These are phyloP conservation scores for Nematocida parisii DNA, from an alignment of 371 early-diverging fungal species.

Conservation along the genomic window DNA sequence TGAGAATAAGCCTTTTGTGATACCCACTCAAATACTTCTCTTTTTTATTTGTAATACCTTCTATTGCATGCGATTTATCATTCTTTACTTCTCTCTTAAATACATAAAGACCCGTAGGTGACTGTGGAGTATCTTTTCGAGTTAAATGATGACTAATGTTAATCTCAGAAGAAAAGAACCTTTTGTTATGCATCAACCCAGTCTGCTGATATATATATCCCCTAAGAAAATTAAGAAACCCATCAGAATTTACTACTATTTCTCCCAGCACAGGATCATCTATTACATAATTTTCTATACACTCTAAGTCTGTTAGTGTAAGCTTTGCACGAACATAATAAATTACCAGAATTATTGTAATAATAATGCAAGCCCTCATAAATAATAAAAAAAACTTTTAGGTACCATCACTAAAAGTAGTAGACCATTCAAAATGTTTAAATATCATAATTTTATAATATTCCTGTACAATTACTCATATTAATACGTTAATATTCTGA, in stretches of 20 bases:
- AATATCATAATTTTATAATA: no score
- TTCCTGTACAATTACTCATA: no score
- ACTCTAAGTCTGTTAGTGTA: not conserved
- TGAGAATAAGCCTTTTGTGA: conserved; percentile 2
- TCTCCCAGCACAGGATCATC: not conserved
- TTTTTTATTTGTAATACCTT: not conserved
- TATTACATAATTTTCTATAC: not conserved
- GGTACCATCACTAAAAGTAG: no score
- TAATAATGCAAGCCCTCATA: not conserved
- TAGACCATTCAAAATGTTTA: no score
- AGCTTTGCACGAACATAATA: not conserved
- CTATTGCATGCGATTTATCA: not conserved
- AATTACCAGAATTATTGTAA: not conserved
- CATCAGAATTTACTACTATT: not conserved
- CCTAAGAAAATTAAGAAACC: not conserved
- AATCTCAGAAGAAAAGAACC: conserved; percentile 3
- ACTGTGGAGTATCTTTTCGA: not conserved
- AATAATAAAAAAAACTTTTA: not conserved
- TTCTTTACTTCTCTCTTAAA: not conserved
- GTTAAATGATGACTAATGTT: not conserved
- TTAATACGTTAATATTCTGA: no score
- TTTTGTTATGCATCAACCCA: not conserved
- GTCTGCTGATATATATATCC: not conserved
- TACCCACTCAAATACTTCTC: not conserved
- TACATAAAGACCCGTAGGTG: not conserved